A percentile compares a stretch with the other conserved stretches of the same genome.
Evolutionary conservation across 1,284 basidiomycete species (phyloP).

Genomic region (Tremellales sp.): DNA sequence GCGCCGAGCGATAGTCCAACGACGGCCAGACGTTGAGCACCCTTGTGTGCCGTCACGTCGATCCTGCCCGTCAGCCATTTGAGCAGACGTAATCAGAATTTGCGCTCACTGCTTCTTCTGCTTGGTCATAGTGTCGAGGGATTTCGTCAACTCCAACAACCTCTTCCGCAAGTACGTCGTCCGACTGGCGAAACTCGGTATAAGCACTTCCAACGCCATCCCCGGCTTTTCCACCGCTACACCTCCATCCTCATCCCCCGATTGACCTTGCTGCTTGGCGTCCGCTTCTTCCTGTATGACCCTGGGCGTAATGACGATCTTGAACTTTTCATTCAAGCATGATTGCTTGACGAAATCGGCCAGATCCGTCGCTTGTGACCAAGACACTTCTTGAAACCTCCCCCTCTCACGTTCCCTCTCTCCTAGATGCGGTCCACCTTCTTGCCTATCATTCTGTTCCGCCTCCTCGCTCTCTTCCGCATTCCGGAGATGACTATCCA

Average conservation of each 20-base stretch:
- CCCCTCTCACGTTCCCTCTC: constrained; percentile 34
- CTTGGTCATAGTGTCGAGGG: constrained; percentile 56
- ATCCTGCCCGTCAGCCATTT: constrained; percentile 44
- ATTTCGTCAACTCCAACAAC: constrained; percentile 52
- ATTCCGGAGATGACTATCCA: constrained; percentile 32
- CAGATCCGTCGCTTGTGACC: constrained; percentile 64
- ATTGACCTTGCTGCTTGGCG: constrained; percentile 1
- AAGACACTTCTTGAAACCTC: constrained; percentile 48
- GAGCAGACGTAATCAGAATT: neutral
- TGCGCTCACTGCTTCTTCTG: constrained; percentile 38
- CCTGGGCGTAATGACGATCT: constrained; percentile 52
- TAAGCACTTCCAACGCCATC: constrained; percentile 53
- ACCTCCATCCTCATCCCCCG: constrained; percentile 1
- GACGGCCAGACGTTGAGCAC: constrained; percentile 58
- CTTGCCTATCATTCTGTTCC: constrained; percentile 11
- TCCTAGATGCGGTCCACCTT: constrained; percentile 29
- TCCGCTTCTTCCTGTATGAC: neutral
- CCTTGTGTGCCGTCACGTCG: constrained; percentile 57
- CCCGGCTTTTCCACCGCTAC: constrained; percentile 3
- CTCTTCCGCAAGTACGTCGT: constrained; percentile 59
- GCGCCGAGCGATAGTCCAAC: constrained; percentile 59
- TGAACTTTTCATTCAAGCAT: constrained; percentile 57
- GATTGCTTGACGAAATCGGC: constrained; percentile 64
- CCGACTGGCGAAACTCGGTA: constrained; percentile 61
- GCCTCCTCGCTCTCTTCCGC: constrained; percentile 17